Evolutionary conservation across 805 yeast genomes (phyloP), one percentile per base, ranked within the genome.

Genomic region (Suhomyces canberraensis): DNA sequence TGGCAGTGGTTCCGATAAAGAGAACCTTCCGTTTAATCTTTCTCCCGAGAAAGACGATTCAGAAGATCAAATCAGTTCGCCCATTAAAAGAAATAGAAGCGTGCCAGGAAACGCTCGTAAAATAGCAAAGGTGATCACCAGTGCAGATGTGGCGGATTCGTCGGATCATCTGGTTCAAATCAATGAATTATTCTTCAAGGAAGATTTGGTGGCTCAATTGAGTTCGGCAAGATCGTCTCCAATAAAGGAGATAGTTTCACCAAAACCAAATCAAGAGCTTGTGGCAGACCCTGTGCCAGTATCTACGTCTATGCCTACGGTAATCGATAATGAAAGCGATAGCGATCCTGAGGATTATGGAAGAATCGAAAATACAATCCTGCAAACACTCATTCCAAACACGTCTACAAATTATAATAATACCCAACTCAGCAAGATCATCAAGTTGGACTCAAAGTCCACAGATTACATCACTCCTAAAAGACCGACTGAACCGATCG

Each of bases 401-500:
- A 33, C 41, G 2, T 29, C 39, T 3, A 13, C 34, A 9, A 40
- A 35, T 18, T 38, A 32, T 26, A 46, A 43, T 22, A 38, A 43
- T 21, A 57, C 58, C 4, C 60, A 50, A 27, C 24, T 44, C 18
- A 44, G 33, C 29, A 48, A 44, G 33, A 46, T 51, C 21, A 44
- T 51, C 25, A 39, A 32, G 11, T 21, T 34, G 31, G 41, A 41
- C 24, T 31, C 29, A 4, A 35, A 39, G 5, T 15, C 28, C 11
- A 31, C 37, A n/a, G 53, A 55, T 19, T 54, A 52, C 29, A 42
- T 54, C 3, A 59, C 66, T 3, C 64, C 64, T 1, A 56, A 58
- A 28, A 44, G 64, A 29, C 48, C 45, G 25, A 59, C 64, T 3
- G 66, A 58, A 22, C 60, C 63, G 7, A 41, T 53, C 4, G 63